These are phyloP conservation scores for Aleurites moluccanus DNA, from an alignment of 441 rosid species.

Conservation along the genomic window DNA sequence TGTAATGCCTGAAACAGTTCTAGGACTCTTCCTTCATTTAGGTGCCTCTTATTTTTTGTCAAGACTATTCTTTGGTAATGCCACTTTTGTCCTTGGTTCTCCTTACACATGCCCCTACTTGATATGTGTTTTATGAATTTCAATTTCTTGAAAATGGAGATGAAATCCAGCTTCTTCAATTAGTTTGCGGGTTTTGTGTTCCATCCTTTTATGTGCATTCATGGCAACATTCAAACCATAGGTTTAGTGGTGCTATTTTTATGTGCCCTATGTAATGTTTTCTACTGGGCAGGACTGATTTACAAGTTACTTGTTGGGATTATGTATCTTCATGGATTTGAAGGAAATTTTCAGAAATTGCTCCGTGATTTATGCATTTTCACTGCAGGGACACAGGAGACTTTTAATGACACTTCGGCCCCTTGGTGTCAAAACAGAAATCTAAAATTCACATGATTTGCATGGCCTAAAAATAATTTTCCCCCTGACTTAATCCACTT, in stretches of 20 bases:
- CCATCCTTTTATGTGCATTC: background rate
- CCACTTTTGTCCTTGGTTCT: conserved; percentile 15
- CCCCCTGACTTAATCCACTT: background rate
- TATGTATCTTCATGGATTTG: no score
- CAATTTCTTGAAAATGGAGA: background rate
- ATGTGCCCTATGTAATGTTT: background rate
- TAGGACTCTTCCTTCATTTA: conserved; percentile 84
- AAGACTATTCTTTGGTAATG: conserved; percentile 85
- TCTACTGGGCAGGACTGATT: no score
- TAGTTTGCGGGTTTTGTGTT: background rate
- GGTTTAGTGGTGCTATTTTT: background rate
- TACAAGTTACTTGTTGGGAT: no score
- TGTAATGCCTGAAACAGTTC: conserved; percentile 89
- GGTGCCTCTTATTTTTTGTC: conserved; percentile 89
- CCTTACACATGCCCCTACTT: background rate
- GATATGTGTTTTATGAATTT: background rate
- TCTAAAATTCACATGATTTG: no score
- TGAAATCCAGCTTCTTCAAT: background rate
- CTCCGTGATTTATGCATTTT: no score
- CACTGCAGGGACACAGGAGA: no score
- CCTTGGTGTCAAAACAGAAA: no score
- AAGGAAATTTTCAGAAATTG: no score
- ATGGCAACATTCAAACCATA: background rate
- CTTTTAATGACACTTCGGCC: no score
- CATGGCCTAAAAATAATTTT: no score